phyloP scores from a whole-genome alignment of 495 filamentous ascomycete species.

The Aspergillus biplanus region DNA sequence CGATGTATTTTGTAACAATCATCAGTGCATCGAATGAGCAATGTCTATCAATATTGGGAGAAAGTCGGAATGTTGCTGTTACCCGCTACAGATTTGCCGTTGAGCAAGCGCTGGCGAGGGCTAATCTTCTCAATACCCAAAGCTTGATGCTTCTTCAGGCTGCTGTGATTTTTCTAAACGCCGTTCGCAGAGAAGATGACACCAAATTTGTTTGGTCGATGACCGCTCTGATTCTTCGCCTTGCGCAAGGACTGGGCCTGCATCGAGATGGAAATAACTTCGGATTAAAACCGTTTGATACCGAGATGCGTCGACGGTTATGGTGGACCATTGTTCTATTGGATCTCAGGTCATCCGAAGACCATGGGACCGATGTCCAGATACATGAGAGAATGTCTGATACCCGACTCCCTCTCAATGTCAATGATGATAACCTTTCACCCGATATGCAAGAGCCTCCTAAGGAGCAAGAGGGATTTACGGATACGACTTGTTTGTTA shows the following conservation, averaged over 20 bases:
- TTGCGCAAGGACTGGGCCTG: constrained; percentile 78
- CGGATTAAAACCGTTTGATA: constrained; percentile 72
- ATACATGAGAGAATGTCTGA: constrained; percentile 73
- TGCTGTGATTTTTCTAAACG: constrained; percentile 70
- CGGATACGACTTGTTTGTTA: constrained; percentile 81
- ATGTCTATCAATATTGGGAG: constrained; percentile 41
- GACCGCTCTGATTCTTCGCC: constrained; percentile 72
- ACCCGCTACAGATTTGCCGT: constrained; percentile 76
- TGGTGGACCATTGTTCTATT: constrained; percentile 84
- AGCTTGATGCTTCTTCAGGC: constrained; percentile 79
- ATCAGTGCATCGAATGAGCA: constrained; percentile 62
- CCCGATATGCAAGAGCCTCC: constrained; percentile 67
- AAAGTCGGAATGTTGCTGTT: constrained; percentile 50
- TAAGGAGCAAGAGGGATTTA: constrained; percentile 59
- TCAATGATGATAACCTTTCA: constrained; percentile 78
- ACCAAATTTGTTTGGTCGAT: constrained; percentile 70
- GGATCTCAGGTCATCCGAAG: constrained; percentile 78
- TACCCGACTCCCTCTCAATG: constrained; percentile 72
- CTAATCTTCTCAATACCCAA: constrained; percentile 73
- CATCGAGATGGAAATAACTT: constrained; percentile 81
- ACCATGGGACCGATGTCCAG: constrained; percentile 79
- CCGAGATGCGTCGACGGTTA: constrained; percentile 80
- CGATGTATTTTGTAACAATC: constrained; percentile 77
- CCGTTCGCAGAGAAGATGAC: constrained; percentile 67
- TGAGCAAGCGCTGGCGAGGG: constrained; percentile 77